Base-by-base conservation (phyloP, 345 rosid genomes). In the Cardiospermum halicacabum region DNA sequence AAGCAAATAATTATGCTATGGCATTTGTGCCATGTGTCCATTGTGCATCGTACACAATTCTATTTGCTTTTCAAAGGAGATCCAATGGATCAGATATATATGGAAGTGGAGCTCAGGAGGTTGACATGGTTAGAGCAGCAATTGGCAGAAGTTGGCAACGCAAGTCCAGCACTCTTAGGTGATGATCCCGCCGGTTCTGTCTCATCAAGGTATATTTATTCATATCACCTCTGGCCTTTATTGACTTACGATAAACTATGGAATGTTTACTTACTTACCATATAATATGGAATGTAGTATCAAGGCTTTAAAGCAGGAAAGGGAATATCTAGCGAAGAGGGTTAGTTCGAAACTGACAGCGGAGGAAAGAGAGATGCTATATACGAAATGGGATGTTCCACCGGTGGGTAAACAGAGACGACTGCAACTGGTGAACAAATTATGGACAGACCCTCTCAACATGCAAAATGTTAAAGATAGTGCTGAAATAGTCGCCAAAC, bases 1-100 rank as follows among this genome's bases (percentile, higher is more conserved):
- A 88, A 76, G 81, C 94, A 90, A 62, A 90, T 93, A 28, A 70
- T 93, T 67, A 93, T 93, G 98, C 70, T 93, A 69, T 93, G 98
- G 98, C 97, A 93, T 72, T 70, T 93, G 56, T 93, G 98, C 79
- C 98, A 93, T 70, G 94, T 88, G 59, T 86, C 98, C 19, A 74
- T 90, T n/a, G 69, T 93, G 25, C 98, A 90, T 66, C 86, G 96
- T 28, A 90, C 97, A 27, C 97, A 90, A 32, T 93, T 93, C 67
- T 93, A 82, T 73, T 72, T 86, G 84, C 42, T 93, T 39, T 93
- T 93, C 71, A 77, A 70, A 69, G 97, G 98, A 72, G 97, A 93
- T 9, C 85, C 86, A 9, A 73, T 85, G 4, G 96, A 93, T 70
- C 85, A 88, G 77, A 90, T 93, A 66, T 93, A 93, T 62, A 76